These are phyloP conservation scores for Lentinula sp. DNA, from an alignment of 768 basidiomycete species.

Conservation along the genomic window DNA sequence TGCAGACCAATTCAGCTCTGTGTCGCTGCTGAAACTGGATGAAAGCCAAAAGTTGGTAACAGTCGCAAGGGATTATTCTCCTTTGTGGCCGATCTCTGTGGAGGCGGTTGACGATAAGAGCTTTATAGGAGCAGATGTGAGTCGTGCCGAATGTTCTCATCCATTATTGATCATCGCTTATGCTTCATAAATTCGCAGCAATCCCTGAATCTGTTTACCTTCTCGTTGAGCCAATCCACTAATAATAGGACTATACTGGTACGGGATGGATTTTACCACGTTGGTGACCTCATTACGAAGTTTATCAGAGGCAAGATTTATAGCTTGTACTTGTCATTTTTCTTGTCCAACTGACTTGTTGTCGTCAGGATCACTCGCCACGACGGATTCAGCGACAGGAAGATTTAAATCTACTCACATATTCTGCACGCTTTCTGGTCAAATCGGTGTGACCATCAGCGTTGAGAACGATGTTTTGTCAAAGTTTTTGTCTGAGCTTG, in stretches of 20 bases:
- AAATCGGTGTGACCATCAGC: constrained; percentile 69
- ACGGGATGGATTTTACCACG: constrained; percentile 62
- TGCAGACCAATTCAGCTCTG: constrained; percentile 79
- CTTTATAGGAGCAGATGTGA: constrained; percentile 73
- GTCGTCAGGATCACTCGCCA: constrained; percentile 47
- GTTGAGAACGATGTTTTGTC: constrained; percentile 45
- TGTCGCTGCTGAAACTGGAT: constrained; percentile 58
- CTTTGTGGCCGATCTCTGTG: constrained; percentile 68
- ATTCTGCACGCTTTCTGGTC: constrained; percentile 74
- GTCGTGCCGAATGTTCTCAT: constrained; percentile 13
- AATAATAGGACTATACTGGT: constrained; percentile 44
- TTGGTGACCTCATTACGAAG: constrained; percentile 75
- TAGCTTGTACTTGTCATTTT: background rate
- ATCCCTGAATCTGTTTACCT: constrained; percentile 62
- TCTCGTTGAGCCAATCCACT: constrained; percentile 40
- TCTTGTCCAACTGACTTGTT: background rate
- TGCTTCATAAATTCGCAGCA: constrained; percentile 32
- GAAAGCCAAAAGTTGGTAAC: constrained; percentile 36
- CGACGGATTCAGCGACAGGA: constrained; percentile 32
- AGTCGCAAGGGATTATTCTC: constrained; percentile 68
- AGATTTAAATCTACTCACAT: constrained; percentile 52
- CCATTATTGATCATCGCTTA: background rate
- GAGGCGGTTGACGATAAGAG: constrained; percentile 48
- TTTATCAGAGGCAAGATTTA: constrained; percentile 52
- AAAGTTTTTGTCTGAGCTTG: constrained; percentile 58